Evolutionary conservation across 1,284 basidiomycete genomes (phyloP).

Genomic region (Dichomitus squalens): DNA sequence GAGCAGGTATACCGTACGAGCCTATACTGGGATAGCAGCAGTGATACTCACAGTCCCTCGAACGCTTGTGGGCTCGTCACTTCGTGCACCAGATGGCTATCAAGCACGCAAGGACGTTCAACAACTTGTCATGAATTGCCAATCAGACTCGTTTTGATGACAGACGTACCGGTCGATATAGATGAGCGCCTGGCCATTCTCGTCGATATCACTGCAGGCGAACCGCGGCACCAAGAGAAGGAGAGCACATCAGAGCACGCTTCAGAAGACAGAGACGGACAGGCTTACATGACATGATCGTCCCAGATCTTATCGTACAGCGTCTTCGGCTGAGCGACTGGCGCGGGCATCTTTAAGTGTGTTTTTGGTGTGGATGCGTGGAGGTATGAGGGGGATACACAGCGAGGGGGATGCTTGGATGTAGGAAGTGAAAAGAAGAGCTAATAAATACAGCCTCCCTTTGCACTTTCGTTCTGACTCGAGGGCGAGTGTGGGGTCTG

Average conservation of each 20-base stretch:
- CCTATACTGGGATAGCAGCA: too few species aligned
- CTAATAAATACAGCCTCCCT: constrained; percentile 11
- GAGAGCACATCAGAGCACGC: not conserved
- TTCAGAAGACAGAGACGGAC: not conserved
- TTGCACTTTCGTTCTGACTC: constrained; percentile 14
- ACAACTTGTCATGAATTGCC: constrained; percentile 6
- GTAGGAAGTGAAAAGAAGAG: not conserved
- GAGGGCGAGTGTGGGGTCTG: constrained; percentile 15
- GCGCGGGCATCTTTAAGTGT: constrained; percentile 54
- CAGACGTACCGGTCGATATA: constrained; percentile 85
- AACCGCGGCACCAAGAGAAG: not conserved
- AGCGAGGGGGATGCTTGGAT: not conserved
- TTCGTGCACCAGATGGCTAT: constrained; percentile 92
- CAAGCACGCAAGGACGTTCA: not conserved
- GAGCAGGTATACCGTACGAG: too few species aligned
- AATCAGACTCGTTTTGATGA: not conserved
- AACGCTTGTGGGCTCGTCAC: constrained; percentile 97
- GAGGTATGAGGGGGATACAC: not conserved
- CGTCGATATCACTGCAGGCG: constrained; percentile 62
- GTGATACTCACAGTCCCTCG: constrained; percentile 77
- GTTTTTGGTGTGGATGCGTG: not conserved
- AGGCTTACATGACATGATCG: constrained; percentile 85
- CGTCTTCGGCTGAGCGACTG: constrained; percentile 69
- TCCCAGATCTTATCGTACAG: constrained; percentile 97
- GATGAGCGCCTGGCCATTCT: constrained; percentile 85